These are phyloP conservation scores for Micractinium sp. DNA, from an alignment of 139 green algal species.

Conservation along the genomic window DNA sequence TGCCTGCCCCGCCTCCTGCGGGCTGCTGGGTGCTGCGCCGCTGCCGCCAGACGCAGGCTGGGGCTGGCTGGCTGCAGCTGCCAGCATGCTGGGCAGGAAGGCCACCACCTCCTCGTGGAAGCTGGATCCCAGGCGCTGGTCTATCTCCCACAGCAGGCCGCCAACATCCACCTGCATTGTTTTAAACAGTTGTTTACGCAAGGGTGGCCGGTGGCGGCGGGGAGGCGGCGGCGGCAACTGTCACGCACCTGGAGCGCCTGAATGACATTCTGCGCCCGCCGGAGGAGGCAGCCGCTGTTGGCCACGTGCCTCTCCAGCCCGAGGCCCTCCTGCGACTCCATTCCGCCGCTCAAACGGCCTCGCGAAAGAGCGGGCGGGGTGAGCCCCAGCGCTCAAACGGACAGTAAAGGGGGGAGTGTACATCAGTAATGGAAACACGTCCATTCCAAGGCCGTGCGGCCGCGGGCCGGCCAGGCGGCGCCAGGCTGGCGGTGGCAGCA, in stretches of 20 bases:
- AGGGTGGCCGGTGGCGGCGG: neutral
- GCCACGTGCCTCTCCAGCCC: neutral
- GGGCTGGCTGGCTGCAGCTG: neutral
- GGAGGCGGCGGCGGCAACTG: too few relatives aligned
- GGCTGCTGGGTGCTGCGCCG: neutral
- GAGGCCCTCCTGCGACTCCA: neutral
- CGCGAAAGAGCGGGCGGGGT: too few relatives aligned
- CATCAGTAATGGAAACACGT: too few relatives aligned
- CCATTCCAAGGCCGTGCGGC: too few relatives aligned
- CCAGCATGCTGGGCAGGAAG: neutral
- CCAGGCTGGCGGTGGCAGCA: too few relatives aligned
- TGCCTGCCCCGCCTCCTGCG: neutral
- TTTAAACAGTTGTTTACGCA: too few relatives aligned
- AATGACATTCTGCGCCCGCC: slow-evolving; percentile 1
- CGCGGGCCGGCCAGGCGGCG: too few relatives aligned
- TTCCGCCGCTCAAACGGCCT: neutral
- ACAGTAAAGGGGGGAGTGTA: too few relatives aligned
- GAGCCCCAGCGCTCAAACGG: too few relatives aligned
- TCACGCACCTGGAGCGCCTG: neutral
- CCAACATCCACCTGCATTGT: neutral
- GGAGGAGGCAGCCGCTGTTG: neutral
- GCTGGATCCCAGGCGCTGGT: neutral
- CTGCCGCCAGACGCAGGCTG: neutral
- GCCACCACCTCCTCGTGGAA: neutral
- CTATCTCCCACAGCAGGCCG: slow-evolving; percentile 22